These are phyloP conservation scores for Russula foetens DNA, from an alignment of 768 basidiomycete genomes.

Conservation along the genomic window DNA sequence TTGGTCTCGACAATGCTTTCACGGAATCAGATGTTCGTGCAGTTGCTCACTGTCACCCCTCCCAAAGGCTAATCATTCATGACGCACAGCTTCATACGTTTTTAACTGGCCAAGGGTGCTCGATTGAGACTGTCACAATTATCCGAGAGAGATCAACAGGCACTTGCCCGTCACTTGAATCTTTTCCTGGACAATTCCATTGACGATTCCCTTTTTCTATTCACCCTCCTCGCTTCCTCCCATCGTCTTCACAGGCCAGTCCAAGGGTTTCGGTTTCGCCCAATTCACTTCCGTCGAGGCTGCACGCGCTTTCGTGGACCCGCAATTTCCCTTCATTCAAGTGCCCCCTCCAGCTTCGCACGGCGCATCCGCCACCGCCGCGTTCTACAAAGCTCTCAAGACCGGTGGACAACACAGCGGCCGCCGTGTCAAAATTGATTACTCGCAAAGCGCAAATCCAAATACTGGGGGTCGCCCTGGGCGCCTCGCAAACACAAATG, in stretches of 20 bases:
- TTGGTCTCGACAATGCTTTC: slow-evolving; percentile 85
- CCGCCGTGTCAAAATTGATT: slow-evolving; percentile 91
- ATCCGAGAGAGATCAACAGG: slow-evolving; percentile 96
- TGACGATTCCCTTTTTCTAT: slow-evolving; percentile 45
- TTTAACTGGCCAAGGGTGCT: slow-evolving; percentile 63
- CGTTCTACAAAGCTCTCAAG: slow-evolving; percentile 70
- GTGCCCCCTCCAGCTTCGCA: slow-evolving; percentile 89
- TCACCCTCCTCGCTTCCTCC: slow-evolving; percentile 2
- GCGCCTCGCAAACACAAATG: slow-evolving; percentile 64
- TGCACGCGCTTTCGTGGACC: slow-evolving; percentile 86
- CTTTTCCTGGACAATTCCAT: slow-evolving; percentile 50
- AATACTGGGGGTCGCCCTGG: slow-evolving; percentile 52
- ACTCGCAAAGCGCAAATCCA: slow-evolving; percentile 77
- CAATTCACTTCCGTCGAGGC: slow-evolving; percentile 83
- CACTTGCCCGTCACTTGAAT: slow-evolving; percentile 79
- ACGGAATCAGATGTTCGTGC: slow-evolving; percentile 85
- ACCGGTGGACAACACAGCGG: slow-evolving; percentile 65
- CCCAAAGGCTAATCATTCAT: slow-evolving; percentile 20
- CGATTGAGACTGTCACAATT: slow-evolving; percentile 83
- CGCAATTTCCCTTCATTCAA: slow-evolving; percentile 84
- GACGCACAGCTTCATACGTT: slow-evolving; percentile 66
- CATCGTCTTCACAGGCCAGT: slow-evolving; percentile 50
- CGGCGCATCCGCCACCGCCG: slow-evolving; percentile 65
- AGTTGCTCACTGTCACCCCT: slow-evolving; percentile 27
- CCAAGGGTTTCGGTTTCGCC: slow-evolving; percentile 96